Evolutionary conservation across 2,329 filamentous ascomycete genomes (phyloP).

Genomic region (Falciphora oryzae): DNA sequence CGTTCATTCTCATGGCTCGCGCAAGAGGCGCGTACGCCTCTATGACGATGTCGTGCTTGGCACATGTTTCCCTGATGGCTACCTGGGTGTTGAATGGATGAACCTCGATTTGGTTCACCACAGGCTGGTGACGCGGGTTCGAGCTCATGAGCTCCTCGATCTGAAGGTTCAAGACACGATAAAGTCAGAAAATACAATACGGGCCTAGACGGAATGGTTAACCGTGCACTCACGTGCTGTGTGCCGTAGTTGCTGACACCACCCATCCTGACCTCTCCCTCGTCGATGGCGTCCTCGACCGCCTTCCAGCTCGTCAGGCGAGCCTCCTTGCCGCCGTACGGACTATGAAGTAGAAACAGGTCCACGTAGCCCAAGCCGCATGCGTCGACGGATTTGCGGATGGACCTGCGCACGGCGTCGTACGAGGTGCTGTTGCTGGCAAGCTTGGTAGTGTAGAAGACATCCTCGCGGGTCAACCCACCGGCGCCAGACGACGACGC

Average conservation of each 20-base stretch:
- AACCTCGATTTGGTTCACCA: conserved; percentile 76
- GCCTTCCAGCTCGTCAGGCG: conserved; percentile 70
- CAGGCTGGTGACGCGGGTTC: conserved; percentile 56
- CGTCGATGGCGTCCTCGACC: conserved; percentile 67
- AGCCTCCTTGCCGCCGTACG: conserved; percentile 65
- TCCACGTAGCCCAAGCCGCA: conserved; percentile 71
- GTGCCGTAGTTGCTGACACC: conserved; percentile 78
- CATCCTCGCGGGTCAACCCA: conserved; percentile 46
- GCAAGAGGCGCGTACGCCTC: conserved; percentile 78
- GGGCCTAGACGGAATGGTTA: not conserved
- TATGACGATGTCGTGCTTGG: conserved; percentile 60
- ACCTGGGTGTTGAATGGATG: conserved; percentile 75
- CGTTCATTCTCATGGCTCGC: conserved; percentile 61
- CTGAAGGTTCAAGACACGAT: conserved; percentile 26
- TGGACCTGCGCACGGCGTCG: conserved; percentile 59
- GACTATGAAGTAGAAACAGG: conserved; percentile 72
- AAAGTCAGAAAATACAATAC: not conserved
- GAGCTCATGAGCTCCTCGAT: conserved; percentile 63
- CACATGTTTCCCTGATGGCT: conserved; percentile 61
- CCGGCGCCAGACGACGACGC: conserved; percentile 13
- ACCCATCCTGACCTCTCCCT: conserved; percentile 63
- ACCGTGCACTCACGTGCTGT: conserved; percentile 52
- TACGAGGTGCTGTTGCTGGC: conserved; percentile 60
- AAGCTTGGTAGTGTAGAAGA: conserved; percentile 79
- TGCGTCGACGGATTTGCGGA: conserved; percentile 57